Conservation (phyloP, 2,329 filamentous ascomycete genomes). For the Helicocarpus griseus region DNA sequence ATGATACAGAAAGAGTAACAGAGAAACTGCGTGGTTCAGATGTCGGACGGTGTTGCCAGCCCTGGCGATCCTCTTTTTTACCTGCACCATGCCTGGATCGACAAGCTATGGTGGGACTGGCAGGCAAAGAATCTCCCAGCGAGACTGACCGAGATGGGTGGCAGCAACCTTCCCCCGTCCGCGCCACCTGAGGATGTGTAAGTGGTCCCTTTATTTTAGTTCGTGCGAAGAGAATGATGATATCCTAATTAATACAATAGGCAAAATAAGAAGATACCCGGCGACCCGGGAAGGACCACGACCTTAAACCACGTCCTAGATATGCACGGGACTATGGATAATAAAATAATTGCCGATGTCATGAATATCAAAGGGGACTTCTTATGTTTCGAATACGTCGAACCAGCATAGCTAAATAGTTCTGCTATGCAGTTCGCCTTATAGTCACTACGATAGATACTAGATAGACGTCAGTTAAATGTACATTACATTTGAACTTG, state of each 20-base stretch:
- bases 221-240: not conserved
- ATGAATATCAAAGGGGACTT: constrained; percentile 3
- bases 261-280: not conserved
- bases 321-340: not conserved
- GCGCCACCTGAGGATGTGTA: not conserved
- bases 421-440: not conserved
- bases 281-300: constrained; percentile 4
- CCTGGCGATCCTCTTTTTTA: constrained; percentile 37
- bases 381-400: constrained; percentile 6
- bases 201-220: not conserved
- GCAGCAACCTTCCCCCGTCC: not conserved
- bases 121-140: constrained; percentile 22
- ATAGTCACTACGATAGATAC: not conserved
- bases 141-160: constrained; percentile 1
- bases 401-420: constrained; percentile 15
- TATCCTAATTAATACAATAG: too few species aligned
- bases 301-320: constrained; percentile 3
- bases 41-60: constrained; percentile 1
- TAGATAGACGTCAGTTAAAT: not conserved
- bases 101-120: constrained; percentile 39
- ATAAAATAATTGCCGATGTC: constrained; percentile 5
- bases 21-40: not conserved
- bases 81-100: constrained; percentile 36
- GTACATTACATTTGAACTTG: too few species aligned
- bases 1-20: not conserved